Conservation (phyloP, 805 yeast genomes). For the Candida easanensis region DNA sequence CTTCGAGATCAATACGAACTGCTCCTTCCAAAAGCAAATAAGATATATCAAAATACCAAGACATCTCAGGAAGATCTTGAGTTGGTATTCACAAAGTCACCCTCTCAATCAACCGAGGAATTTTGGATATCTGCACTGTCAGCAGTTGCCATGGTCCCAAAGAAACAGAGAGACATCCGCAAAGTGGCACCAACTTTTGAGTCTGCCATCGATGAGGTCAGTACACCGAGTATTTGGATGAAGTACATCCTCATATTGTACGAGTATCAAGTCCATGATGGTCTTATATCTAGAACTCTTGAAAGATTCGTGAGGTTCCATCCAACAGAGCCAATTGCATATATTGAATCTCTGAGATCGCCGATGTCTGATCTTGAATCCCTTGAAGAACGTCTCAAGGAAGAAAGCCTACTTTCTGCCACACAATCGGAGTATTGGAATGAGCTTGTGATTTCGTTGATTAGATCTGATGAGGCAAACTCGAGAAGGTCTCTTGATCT, state of each 20-base stretch:
- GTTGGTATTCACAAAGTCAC: slow-evolving; percentile 29
- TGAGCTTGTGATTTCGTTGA: slow-evolving; percentile 27
- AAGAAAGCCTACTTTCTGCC: not conserved
- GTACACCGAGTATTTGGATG: slow-evolving; percentile 14
- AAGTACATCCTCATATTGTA: slow-evolving; percentile 10
- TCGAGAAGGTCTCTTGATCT: not conserved
- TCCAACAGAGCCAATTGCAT: slow-evolving; percentile 11
- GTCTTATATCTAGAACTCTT: not conserved
- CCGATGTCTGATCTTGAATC: not conserved
- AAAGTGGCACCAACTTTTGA: slow-evolving; percentile 14
- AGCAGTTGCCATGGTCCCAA: slow-evolving; percentile 3
- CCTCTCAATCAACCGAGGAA: slow-evolving; percentile 1
- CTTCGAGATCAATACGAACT: slow-evolving; percentile 31
- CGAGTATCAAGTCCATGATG: slow-evolving; percentile 5
- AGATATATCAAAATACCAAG: slow-evolving; percentile 31
- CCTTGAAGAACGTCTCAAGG: not conserved
- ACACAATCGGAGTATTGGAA: slow-evolving; percentile 34
- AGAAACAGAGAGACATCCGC: slow-evolving; percentile 9
- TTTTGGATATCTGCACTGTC: slow-evolving; percentile 11
- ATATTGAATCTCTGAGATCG: slow-evolving; percentile 13
- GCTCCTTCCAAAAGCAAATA: slow-evolving; percentile 37
- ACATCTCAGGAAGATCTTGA: slow-evolving; percentile 33
- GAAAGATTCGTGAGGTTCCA: slow-evolving; percentile 11
- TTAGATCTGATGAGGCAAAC: slow-evolving; percentile 17
- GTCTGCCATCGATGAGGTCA: slow-evolving; percentile 7